Evolutionary conservation across 768 basidiomycete genomes (phyloP).

Genomic region (Phylloporus sp.): DNA sequence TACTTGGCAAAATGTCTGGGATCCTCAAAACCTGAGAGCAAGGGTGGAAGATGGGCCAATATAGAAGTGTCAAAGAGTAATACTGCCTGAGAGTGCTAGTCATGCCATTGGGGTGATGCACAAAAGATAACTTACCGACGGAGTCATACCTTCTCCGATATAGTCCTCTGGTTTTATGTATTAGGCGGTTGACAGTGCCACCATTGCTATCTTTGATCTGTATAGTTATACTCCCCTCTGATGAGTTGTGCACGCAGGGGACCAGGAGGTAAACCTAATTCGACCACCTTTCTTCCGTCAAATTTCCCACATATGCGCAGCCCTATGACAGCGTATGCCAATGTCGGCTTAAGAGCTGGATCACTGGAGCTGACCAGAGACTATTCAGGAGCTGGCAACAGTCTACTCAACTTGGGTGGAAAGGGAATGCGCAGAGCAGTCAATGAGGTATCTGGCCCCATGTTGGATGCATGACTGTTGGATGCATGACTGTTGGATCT

Average conservation of each 20-base stretch:
- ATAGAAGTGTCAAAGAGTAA: constrained; percentile 74
- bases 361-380: constrained; percentile 12
- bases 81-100: constrained; percentile 41
- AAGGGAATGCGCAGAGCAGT: constrained; percentile 10
- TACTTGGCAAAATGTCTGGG: constrained; percentile 49
- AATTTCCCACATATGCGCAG: constrained; percentile 67
- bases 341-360: constrained; percentile 30
- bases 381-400: constrained; percentile 24
- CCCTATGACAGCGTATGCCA: constrained; percentile 51
- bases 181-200: constrained; percentile 40
- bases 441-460: constrained; percentile 1
- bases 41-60: constrained; percentile 47
- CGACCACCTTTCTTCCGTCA: constrained; percentile 57
- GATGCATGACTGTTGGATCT: too few species aligned
- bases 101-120: neutral
- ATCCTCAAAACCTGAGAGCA: constrained; percentile 45
- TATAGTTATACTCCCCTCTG: constrained; percentile 58
- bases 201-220: constrained; percentile 45
- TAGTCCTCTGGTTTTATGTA: constrained; percentile 60
- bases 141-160: constrained; percentile 49
- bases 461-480: neutral
- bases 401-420: constrained; percentile 14
- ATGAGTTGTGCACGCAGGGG: constrained; percentile 57
- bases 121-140: constrained; percentile 35
- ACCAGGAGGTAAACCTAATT: constrained; percentile 60